These are phyloP conservation scores for Tagetes erecta DNA, from an alignment of 129 eudicot genomes.

Conservation along the genomic window DNA sequence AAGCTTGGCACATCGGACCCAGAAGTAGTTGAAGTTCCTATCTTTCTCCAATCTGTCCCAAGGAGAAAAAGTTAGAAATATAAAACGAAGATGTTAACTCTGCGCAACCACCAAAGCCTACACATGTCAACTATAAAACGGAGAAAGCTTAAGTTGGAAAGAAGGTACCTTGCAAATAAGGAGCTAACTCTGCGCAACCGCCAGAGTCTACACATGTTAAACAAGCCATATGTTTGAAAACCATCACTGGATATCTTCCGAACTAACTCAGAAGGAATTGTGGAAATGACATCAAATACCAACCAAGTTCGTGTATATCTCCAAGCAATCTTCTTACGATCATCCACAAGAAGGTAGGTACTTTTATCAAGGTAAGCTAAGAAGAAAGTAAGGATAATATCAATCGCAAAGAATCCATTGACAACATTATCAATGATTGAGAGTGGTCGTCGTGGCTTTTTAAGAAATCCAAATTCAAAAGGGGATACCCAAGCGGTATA, in stretches of 20 bases:
- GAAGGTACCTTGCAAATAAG: constrained; percentile 63
- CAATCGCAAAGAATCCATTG: constrained; percentile 77
- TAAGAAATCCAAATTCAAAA: constrained; percentile 74
- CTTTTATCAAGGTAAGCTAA: constrained; percentile 68
- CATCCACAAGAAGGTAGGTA: constrained; percentile 75
- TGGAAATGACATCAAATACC: constrained; percentile 79
- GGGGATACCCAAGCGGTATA: constrained; percentile 93
- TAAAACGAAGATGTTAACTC: not conserved
- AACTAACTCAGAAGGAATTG: constrained; percentile 76
- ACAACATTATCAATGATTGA: constrained; percentile 67
- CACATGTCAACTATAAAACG: constrained; percentile 54
- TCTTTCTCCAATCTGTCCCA: constrained; percentile 87
- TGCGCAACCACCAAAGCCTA: constrained; percentile 93
- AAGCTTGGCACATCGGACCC: constrained; percentile 93
- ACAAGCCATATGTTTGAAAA: constrained; percentile 65
- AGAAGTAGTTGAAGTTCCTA: constrained; percentile 85
- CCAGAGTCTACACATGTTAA: constrained; percentile 97
- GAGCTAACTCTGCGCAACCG: constrained; percentile 88
- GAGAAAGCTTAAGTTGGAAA: not conserved
- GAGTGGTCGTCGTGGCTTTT: constrained; percentile 50
- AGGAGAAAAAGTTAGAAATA: constrained; percentile 19
- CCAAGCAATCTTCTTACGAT: constrained; percentile 75
- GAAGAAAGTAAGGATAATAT: constrained; percentile 82
- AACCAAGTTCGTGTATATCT: constrained; percentile 68
- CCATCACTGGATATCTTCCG: constrained; percentile 51